Percentiles rank a stretch among this genome's conserved stretches.
phyloP scores from a whole-genome alignment of 2,329 filamentous ascomycete species.

The Colletotrichum musicola region DNA sequence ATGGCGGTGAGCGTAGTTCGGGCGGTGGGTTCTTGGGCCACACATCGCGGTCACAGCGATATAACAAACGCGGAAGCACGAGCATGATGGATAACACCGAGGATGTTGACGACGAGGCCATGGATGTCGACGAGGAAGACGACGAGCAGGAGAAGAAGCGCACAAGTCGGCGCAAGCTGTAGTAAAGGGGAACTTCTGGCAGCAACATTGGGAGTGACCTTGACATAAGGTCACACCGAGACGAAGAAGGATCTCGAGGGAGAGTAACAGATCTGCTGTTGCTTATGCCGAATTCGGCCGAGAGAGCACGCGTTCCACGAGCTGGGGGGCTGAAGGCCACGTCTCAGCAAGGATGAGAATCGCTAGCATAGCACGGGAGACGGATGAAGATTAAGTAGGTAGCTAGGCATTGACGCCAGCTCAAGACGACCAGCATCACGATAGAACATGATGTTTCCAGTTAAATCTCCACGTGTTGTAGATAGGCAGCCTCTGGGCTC shows the following conservation, averaged over 20 bases:
- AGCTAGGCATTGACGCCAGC: not conserved
- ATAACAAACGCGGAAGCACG: constrained; percentile 38
- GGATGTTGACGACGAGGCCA: constrained; percentile 60
- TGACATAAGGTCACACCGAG: not conserved
- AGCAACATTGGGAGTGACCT: not conserved
- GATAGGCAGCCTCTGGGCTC: not conserved
- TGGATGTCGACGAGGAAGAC: constrained; percentile 69
- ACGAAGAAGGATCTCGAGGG: not conserved
- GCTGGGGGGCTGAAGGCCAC: too few relatives aligned
- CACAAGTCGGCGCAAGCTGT: constrained; percentile 67
- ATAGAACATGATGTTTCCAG: constrained; percentile 25
- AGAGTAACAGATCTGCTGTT: not conserved
- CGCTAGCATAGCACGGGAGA: not conserved
- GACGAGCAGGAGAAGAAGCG: constrained; percentile 62
- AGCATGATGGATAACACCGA: constrained; percentile 58
- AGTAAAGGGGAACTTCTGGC: constrained; percentile 27
- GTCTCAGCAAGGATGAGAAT: not conserved
- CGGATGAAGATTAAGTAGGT: not conserved
- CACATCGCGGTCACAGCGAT: constrained; percentile 43
- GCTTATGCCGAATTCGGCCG: not conserved
- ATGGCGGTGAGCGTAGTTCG: constrained; percentile 26
- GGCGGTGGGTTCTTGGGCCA: constrained; percentile 28
- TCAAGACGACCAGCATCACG: constrained; percentile 10
- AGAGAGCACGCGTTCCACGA: too few relatives aligned
- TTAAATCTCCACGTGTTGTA: constrained; percentile 15